Evolutionary conservation across 2,329 filamentous ascomycete species (phyloP).

Genomic region (Alternaria gansuensis): DNA sequence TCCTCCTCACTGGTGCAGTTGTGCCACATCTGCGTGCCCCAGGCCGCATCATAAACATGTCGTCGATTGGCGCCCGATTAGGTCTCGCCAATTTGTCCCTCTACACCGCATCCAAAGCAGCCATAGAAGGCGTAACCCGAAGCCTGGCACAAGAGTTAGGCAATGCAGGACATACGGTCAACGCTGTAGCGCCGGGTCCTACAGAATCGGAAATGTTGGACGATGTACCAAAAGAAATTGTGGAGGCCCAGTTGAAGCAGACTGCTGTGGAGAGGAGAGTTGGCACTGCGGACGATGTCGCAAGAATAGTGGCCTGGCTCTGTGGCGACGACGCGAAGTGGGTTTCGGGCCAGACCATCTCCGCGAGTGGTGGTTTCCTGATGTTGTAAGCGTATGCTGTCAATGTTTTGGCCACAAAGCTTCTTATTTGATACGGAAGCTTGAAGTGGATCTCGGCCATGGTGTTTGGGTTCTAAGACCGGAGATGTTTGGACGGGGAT

Average conservation of each 20-base stretch:
- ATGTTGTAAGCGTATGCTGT: slow-evolving; percentile 37
- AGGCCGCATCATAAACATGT: slow-evolving; percentile 67
- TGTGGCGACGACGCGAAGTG: slow-evolving; percentile 58
- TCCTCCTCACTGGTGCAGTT: slow-evolving; percentile 64
- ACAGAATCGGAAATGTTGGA: slow-evolving; percentile 67
- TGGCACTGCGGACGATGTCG: slow-evolving; percentile 63
- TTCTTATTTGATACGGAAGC: slow-evolving; percentile 29
- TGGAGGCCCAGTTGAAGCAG: slow-evolving; percentile 60
- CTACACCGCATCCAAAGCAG: slow-evolving; percentile 68
- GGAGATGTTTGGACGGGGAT: slow-evolving; percentile 40
- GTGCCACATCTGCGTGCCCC: slow-evolving; percentile 60
- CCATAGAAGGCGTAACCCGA: slow-evolving; percentile 67
- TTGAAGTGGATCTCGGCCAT: slow-evolving; percentile 11
- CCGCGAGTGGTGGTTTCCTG: slow-evolving; percentile 61
- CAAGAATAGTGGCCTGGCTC: slow-evolving; percentile 65
- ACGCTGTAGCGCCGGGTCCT: slow-evolving; percentile 67
- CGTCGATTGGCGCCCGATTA: slow-evolving; percentile 61
- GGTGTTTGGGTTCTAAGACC: slow-evolving; percentile 40
- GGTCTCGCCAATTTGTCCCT: slow-evolving; percentile 59
- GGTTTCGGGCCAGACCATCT: slow-evolving; percentile 64
- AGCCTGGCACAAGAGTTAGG: slow-evolving; percentile 68
- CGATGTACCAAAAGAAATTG: slow-evolving; percentile 60
- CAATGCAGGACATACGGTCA: slow-evolving; percentile 66
- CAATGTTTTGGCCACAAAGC: slow-evolving; percentile 18
- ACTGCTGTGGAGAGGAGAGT: slow-evolving; percentile 64